Evolutionary conservation across 495 filamentous ascomycete genomes (phyloP), one percentile per base, ranked within the genome.

Genomic region (Cercophora scortea): DNA sequence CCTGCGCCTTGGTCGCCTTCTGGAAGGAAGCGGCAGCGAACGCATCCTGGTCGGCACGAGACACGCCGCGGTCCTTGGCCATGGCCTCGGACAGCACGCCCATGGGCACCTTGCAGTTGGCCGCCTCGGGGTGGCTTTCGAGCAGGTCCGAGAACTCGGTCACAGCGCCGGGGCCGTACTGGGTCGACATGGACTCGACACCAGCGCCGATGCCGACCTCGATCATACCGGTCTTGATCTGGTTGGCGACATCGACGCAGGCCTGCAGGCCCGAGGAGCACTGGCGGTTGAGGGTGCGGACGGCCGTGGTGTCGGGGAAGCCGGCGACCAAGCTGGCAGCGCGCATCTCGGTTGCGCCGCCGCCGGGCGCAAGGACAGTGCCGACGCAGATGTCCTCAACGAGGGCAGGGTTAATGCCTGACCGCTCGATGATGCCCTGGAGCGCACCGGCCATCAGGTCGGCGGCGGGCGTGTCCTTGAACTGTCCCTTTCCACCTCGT

Each of bases 81-180:
- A 98, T 96, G 60, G 91, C 62, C 73, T 98, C 93, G 48, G 89
- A 95, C 35, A 97, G 79, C 1, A 89, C 80, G 56, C 94, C 94
- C 93, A 98, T 98, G 62, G 92, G 87, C 9, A 98, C 93, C 76
- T 94, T 96, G 81, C 93, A 98, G 78, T 96, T 92, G 61, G 84
- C 86, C 39, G 92, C 82, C 68, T 93, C 86, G 51, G 80, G 78
- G 74, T 94, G 80, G 55, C 72, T 80, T 63, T 96, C 88, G 44
- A 98, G 82, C 52, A 96, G 82, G 12, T 95, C 89, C 19, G 87
- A 92, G 81, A 98, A 96, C 68, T 98, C 93, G 55, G 86, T 84
- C 13, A 98, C 91, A 44, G 92, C 92, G 32, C 78, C 79, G 38
- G 92, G 93, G 17, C 90, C 91, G 66, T 96, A 96, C 63, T 97